Conservation (phyloP, 495 filamentous ascomycete species). For the Neurospora sp. region DNA sequence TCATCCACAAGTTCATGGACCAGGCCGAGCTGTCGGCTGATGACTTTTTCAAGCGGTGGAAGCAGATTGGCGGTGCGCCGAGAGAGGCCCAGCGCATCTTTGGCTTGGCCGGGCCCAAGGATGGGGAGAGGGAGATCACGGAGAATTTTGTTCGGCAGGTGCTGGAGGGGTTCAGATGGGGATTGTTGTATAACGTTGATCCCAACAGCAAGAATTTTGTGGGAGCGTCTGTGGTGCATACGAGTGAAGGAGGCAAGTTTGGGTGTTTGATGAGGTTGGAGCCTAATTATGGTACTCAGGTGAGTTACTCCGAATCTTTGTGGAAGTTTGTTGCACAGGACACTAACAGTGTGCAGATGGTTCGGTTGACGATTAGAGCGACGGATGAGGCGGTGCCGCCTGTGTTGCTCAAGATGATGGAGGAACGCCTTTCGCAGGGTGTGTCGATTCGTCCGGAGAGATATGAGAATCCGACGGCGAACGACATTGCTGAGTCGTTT, state of each 20-base stretch:
- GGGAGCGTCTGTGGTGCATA: conserved; percentile 82
- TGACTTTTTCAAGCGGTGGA: conserved; percentile 98
- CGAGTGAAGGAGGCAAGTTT: conserved; percentile 74
- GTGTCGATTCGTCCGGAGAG: conserved; percentile 31
- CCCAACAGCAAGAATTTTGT: conserved; percentile 88
- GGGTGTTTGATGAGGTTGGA: conserved; percentile 89
- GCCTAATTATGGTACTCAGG: conserved; percentile 85
- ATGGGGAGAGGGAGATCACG: conserved; percentile 41
- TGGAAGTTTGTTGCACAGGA: not conserved
- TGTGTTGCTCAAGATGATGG: conserved; percentile 73
- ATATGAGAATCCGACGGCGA: conserved; percentile 22
- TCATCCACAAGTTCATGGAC: conserved; percentile 94
- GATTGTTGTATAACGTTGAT: conserved; percentile 73
- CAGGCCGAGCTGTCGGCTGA: conserved; percentile 70
- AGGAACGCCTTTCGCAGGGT: conserved; percentile 55
- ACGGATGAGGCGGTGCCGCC: conserved; percentile 84
- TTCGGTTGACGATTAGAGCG: conserved; percentile 85
- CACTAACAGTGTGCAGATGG: conserved; percentile 52
- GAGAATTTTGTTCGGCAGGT: conserved; percentile 52
- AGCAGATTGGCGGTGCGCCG: conserved; percentile 85
- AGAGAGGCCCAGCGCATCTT: conserved; percentile 84
- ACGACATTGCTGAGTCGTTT: conserved; percentile 38
- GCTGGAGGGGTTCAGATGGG: conserved; percentile 80
- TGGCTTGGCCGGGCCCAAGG: conserved; percentile 40
- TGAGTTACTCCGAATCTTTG: conserved; percentile 24